A percentile compares a stretch with the other conserved stretches of the same genome.
Evolutionary conservation across 352 stramenopile genomes (phyloP).

Genomic region (Pythium periplocum): DNA sequence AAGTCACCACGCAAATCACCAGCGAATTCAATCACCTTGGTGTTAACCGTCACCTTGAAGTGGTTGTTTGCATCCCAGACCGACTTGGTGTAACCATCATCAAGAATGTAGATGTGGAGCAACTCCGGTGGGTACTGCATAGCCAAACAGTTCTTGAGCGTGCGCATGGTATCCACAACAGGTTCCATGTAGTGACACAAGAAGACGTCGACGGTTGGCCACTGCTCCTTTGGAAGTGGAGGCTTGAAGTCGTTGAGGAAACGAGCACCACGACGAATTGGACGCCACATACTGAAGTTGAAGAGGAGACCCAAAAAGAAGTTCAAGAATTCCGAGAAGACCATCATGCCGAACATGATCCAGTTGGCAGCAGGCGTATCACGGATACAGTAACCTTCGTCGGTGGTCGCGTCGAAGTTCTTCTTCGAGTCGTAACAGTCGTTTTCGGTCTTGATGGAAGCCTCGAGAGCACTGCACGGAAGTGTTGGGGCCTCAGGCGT

Average conservation of each 20-base stretch:
- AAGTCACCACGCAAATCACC: constrained; percentile 82
- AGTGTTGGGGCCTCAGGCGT: constrained; percentile 64
- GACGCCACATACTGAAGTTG: constrained; percentile 90
- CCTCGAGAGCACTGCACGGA: constrained; percentile 51
- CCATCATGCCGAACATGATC: constrained; percentile 85
- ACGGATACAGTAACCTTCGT: constrained; percentile 79
- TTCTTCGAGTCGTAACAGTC: constrained; percentile 60
- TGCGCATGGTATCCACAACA: constrained; percentile 78
- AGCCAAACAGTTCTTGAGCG: constrained; percentile 80
- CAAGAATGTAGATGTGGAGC: constrained; percentile 81
- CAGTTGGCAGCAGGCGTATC: constrained; percentile 56
- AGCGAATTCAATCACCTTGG: constrained; percentile 82
- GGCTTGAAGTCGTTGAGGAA: constrained; percentile 90
- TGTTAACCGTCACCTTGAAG: constrained; percentile 89
- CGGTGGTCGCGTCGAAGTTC: constrained; percentile 59
- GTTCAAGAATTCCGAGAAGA: constrained; percentile 85
- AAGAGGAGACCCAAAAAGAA: constrained; percentile 84
- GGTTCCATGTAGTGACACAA: constrained; percentile 89
- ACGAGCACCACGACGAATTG: constrained; percentile 80
- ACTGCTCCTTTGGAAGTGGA: constrained; percentile 84
- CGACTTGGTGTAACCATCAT: constrained; percentile 89
- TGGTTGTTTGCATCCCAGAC: constrained; percentile 88
- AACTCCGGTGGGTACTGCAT: constrained; percentile 87
- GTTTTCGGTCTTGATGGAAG: constrained; percentile 26
- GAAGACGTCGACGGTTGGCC: constrained; percentile 85